A percentile compares a stretch with the other conserved stretches of the same genome.
phyloP scores from a whole-genome alignment of 2,329 filamentous ascomycete species.

The Bretziella fagacearum region DNA sequence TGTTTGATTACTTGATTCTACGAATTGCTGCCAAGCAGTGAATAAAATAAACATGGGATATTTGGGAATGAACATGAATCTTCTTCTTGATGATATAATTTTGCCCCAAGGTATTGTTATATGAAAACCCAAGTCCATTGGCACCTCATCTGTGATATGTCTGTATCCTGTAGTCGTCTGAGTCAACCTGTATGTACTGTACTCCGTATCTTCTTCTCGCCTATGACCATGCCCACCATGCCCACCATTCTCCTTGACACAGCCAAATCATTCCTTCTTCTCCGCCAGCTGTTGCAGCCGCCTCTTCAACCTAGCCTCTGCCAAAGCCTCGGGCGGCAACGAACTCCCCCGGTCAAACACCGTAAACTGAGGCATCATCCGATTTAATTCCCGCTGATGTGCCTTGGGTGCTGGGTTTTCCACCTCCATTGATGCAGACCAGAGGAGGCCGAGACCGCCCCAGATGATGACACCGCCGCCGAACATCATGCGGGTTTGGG shows the following conservation, averaged over 20 bases:
- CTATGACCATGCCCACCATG: neutral
- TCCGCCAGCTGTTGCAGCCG: neutral
- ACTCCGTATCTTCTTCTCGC: neutral
- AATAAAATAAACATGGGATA: too few species aligned
- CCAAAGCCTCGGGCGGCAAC: neutral
- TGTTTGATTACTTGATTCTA: too few species aligned
- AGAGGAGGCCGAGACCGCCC: conserved; percentile 54
- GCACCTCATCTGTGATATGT: too few species aligned
- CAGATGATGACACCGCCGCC: conserved; percentile 62
- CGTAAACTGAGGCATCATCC: conserved; percentile 43
- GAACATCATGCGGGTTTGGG: conserved; percentile 52
- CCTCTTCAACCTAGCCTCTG: neutral
- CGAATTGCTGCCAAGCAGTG: too few species aligned
- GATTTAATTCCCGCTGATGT: conserved; percentile 51
- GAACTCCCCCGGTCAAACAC: conserved; percentile 30
- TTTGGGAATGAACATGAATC: too few species aligned
- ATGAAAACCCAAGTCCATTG: too few species aligned
- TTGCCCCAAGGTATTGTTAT: too few species aligned
- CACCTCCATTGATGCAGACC: conserved; percentile 57
- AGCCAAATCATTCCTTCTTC: neutral
- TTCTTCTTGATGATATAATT: too few species aligned
- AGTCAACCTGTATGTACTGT: too few species aligned
- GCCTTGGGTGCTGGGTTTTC: conserved; percentile 55
- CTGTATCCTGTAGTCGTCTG: too few species aligned
- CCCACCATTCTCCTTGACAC: neutral